Percentiles rank a stretch among this genome's conserved stretches.
Conservation (phyloP, 2,329 filamentous ascomycete genomes). For the Colletotrichum sp. region DNA sequence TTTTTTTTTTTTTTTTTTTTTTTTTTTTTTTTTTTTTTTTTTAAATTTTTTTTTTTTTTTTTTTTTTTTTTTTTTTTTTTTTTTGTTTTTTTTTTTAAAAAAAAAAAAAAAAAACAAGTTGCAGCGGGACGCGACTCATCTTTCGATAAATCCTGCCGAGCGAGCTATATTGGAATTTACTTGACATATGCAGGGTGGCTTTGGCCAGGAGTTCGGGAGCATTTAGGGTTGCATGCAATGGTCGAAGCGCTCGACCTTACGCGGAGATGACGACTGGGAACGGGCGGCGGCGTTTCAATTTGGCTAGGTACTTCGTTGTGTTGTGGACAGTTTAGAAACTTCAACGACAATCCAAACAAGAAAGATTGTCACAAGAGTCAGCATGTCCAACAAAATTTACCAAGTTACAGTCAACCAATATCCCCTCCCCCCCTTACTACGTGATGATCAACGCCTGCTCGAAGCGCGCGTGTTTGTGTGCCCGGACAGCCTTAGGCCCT, state of each 20-base stretch:
- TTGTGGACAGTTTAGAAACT: neutral
- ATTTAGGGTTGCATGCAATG: constrained; percentile 12
- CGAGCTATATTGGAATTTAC: neutral
- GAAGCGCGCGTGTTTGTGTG: neutral
- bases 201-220: constrained; percentile 7
- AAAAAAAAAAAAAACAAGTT: neutral
- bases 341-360: neutral
- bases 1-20: too few species aligned
- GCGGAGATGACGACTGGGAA: constrained; percentile 21
- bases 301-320: neutral
- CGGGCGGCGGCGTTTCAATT: constrained; percentile 4
- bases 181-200: neutral
- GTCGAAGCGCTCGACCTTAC: constrained; percentile 32
- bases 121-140: neutral
- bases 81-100: too few species aligned
- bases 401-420: neutral
- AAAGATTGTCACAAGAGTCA: neutral
- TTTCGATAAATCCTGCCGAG: neutral
- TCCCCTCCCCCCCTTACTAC: too few species aligned
- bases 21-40: too few species aligned
- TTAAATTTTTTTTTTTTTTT: too few species aligned
- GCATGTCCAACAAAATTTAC: neutral
- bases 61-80: too few species aligned
- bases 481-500: neutral
- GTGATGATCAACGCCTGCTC: neutral